These are phyloP conservation scores for Hypoxylon crocopeplum DNA, from an alignment of 495 filamentous ascomycete species.

Conservation along the genomic window DNA sequence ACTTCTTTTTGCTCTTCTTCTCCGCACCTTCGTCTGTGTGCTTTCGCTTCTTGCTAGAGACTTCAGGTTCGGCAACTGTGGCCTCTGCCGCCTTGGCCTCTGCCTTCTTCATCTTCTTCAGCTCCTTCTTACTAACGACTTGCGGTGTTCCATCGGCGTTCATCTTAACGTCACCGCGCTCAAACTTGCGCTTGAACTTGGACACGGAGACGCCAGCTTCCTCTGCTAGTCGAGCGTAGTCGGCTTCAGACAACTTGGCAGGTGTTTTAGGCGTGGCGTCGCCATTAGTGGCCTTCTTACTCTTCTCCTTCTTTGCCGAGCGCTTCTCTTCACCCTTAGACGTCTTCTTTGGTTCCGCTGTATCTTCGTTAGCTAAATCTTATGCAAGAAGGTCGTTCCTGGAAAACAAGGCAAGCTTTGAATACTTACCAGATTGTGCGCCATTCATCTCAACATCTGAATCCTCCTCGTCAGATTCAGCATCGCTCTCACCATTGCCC, in stretches of 20 bases:
- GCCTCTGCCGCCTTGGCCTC: constrained; percentile 56
- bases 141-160: constrained; percentile 63
- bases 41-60: constrained; percentile 44
- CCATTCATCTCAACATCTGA: constrained; percentile 39
- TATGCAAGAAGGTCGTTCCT: neutral
- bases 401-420: neutral
- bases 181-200: constrained; percentile 75
- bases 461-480: constrained; percentile 39
- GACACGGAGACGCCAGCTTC: constrained; percentile 69
- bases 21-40: constrained; percentile 42
- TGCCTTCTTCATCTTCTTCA: constrained; percentile 76
- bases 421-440: constrained; percentile 37
- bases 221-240: constrained; percentile 63
- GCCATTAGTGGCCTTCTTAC: constrained; percentile 39
- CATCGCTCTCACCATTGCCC: constrained; percentile 42
- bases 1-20: constrained; percentile 56
- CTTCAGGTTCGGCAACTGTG: constrained; percentile 21
- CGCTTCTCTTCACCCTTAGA: constrained; percentile 48
- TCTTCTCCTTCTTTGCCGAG: constrained; percentile 55
- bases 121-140: constrained; percentile 74
- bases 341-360: constrained; percentile 53
- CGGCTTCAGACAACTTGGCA: constrained; percentile 46
- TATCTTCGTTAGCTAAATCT: constrained; percentile 49
- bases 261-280: constrained; percentile 38
- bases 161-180: constrained; percentile 70